Evolutionary conservation across 768 basidiomycete species (phyloP).

Genomic region (Suillus placidus): DNA sequence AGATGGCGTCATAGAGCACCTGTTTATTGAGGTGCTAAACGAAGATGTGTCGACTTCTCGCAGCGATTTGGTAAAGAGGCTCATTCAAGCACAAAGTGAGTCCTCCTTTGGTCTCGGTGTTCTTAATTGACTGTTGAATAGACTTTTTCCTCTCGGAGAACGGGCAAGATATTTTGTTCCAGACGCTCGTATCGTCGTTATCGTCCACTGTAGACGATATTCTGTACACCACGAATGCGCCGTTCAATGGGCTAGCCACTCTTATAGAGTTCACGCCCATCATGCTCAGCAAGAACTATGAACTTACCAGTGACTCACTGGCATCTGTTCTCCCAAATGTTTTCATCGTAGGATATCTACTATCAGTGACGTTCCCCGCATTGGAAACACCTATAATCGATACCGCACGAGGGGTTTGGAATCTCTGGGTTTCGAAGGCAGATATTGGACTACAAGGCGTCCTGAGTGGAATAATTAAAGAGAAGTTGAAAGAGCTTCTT

Average conservation of each 20-base stretch:
- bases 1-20: conserved; percentile 42
- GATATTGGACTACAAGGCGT: conserved; percentile 24
- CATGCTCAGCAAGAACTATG: conserved; percentile 21
- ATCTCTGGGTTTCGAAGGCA: conserved; percentile 25
- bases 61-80: conserved; percentile 37
- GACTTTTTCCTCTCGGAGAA: conserved; percentile 31
- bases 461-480: conserved; percentile 42
- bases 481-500: conserved; percentile 44
- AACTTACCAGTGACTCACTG: conserved; percentile 12
- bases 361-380: conserved; percentile 38
- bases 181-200: conserved; percentile 40
- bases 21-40: conserved; percentile 43
- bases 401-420: conserved; percentile 36
- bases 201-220: conserved; percentile 36
- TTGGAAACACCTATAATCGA: conserved; percentile 19
- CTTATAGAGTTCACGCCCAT: conserved; percentile 39
- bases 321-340: conserved; percentile 43
- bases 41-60: conserved; percentile 29
- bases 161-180: conserved; percentile 38
- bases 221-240: conserved; percentile 29
- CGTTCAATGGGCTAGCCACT: conserved; percentile 26
- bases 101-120: neutral
- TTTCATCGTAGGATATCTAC: conserved; percentile 51
- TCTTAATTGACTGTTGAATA: conserved; percentile 11
- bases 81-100: conserved; percentile 46